Conservation (phyloP, 2,329 filamentous ascomycete genomes). For the Nemania abortiva region DNA sequence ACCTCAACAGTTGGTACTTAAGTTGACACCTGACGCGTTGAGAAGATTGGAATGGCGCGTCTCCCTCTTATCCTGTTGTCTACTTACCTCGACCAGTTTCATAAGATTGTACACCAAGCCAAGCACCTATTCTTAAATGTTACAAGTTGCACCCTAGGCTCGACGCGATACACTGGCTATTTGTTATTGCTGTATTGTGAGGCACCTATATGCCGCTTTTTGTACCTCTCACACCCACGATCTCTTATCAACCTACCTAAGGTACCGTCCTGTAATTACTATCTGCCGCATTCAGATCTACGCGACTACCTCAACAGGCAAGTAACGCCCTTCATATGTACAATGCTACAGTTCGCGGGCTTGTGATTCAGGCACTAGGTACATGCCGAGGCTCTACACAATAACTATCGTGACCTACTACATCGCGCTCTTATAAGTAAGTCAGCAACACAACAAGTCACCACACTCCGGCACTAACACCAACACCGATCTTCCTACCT, state of each 20-base stretch:
- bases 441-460: neutral
- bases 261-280: no score
- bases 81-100: neutral
- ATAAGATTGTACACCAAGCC: neutral
- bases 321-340: neutral
- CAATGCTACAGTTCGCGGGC: neutral
- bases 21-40: neutral
- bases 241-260: neutral
- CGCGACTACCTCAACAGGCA: no score
- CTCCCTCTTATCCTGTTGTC: neutral
- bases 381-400: neutral
- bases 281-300: no score
- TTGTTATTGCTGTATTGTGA: neutral
- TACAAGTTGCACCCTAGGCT: neutral
- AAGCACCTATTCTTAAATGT: neutral
- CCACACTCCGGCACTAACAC: neutral
- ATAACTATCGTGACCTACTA: neutral
- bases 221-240: neutral
- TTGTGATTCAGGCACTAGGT: neutral
- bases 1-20: neutral
- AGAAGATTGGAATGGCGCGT: neutral
- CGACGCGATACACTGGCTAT: neutral
- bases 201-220: neutral
- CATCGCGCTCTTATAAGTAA: neutral
- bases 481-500: neutral